phyloP scores from a whole-genome alignment of 2,329 filamentous ascomycete species.

The Pseudocercospora macadamiae region DNA sequence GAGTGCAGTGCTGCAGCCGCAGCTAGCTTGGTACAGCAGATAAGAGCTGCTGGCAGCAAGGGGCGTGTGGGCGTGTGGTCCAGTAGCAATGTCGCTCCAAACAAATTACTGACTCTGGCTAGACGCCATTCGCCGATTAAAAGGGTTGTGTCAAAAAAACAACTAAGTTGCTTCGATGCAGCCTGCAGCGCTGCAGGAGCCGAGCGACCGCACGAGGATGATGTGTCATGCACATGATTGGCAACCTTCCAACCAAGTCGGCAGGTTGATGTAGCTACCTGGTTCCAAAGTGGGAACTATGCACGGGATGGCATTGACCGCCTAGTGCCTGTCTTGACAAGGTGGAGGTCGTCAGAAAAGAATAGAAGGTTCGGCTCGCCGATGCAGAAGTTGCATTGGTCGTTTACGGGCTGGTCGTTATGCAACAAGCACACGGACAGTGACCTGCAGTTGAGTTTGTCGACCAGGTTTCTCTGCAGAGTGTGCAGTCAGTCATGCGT shows the following conservation, averaged over 20 bases:
- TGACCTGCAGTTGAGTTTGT: conserved; percentile 19
- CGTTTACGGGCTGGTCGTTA: conserved; percentile 21
- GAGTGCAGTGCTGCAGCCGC: conserved; percentile 14
- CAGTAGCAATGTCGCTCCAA: conserved; percentile 4
- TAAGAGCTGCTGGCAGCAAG: conserved; percentile 15
- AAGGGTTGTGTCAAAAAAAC: conserved; percentile 1
- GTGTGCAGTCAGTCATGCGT: conserved; percentile 22
- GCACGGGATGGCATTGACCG: conserved; percentile 18
- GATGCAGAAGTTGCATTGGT: conserved; percentile 23
- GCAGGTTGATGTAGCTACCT: conserved; percentile 9
- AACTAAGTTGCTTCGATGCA: neutral
- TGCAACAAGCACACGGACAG: conserved; percentile 15
- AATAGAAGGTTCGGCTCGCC: conserved; percentile 25
- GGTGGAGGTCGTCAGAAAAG: conserved; percentile 4
- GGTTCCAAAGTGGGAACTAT: conserved; percentile 8
- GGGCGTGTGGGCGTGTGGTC: conserved; percentile 7
- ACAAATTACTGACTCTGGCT: conserved; percentile 4
- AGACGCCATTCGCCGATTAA: conserved; percentile 6
- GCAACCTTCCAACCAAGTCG: conserved; percentile 14
- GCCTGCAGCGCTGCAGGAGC: conserved; percentile 6
- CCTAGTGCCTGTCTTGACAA: conserved; percentile 4
- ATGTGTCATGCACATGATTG: conserved; percentile 15
- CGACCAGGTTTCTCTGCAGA: conserved; percentile 23
- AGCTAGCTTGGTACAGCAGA: conserved; percentile 17
- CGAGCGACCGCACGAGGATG: conserved; percentile 13